Evolutionary conservation across 106 monocot genomes (phyloP), one percentile per base, ranked within the genome.

Genomic region (Iris macrosiphon): DNA sequence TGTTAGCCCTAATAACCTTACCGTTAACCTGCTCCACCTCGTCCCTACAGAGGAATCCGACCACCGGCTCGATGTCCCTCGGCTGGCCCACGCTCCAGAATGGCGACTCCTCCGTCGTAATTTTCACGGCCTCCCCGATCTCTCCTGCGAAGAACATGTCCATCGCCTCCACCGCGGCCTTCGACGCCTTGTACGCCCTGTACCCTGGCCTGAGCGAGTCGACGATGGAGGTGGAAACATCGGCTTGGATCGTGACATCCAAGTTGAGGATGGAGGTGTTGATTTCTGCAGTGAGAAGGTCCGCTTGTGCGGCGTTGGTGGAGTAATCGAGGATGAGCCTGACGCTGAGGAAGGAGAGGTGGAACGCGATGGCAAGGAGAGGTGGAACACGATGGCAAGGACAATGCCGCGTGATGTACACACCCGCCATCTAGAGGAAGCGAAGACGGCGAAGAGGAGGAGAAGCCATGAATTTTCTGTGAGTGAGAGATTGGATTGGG

Each of bases 111-210:
- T 57, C 61, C 18, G 15, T 55, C 13, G 26, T 0, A 31, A 25
- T 37, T 68, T 19, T 45, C 18, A 79, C 42, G 1, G 2, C 22
- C 71, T 70, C 75, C 60, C 79, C 79, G 13, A 16, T 61, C 72
- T 63, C 83, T 55, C 79, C 79, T 1, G 67, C 69, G 30, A 54
- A 79, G 70, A 79, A 88, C 45, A 83, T 0, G 1, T 83, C 79
- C 35, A 83, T 63, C 16, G 79, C 47, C 79, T 88, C 88, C 56
- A 82, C 83, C 25, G 88, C 88, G 18, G 88, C 83, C 63, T 88
- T 83, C 33, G 88, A 75, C 6, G 72, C 82, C 26, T 62, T 50
- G 55, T 82, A 88, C 37, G 75, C 79, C 22, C 52, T 75, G 24
- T 66, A 83, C 25, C 72, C 68, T 1, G 82, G 71, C 17, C 2